A percentile compares a stretch with the other conserved stretches of the same genome.
phyloP scores from a whole-genome alignment of 805 yeast species.

The Saccharomycopsis fodiens region DNA sequence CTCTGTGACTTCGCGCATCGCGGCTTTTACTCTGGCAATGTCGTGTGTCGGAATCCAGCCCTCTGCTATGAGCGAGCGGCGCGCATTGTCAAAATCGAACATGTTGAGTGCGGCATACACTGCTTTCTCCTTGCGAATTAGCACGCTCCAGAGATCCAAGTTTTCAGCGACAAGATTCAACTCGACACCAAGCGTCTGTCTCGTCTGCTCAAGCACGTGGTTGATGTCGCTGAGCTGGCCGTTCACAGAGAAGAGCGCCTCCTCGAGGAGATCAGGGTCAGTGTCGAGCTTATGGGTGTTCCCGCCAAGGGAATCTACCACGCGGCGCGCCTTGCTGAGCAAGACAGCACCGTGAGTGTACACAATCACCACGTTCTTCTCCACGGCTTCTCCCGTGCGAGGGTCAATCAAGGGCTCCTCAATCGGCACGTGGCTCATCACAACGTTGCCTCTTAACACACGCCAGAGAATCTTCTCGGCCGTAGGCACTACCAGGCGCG shows the following conservation, averaged over 20 bases:
- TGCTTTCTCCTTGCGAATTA: constrained; percentile 71
- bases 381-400: constrained; percentile 46
- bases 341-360: constrained; percentile 86
- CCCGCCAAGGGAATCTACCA: constrained; percentile 88
- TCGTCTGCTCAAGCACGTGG: constrained; percentile 56
- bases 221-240: constrained; percentile 45
- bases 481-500: constrained; percentile 57
- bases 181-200: constrained; percentile 67
- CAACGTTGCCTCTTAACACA: constrained; percentile 85
- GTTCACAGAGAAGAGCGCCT: constrained; percentile 34
- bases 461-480: constrained; percentile 88
- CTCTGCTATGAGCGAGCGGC: constrained; percentile 85
- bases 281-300: constrained; percentile 57
- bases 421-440: constrained; percentile 65
- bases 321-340: constrained; percentile 63
- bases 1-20: constrained; percentile 59
- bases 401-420: constrained; percentile 60
- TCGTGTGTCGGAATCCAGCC: constrained; percentile 94
- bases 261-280: constrained; percentile 30
- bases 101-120: constrained; percentile 71
- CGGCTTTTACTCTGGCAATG: constrained; percentile 51
- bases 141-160: constrained; percentile 64
- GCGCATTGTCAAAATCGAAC: constrained; percentile 73
- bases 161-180: constrained; percentile 70
- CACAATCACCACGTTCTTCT: constrained; percentile 77